Percentiles rank a stretch among this genome's conserved stretches.
Evolutionary conservation across 306 rosid species (phyloP).

Genomic region (Medicago ruthenica): DNA sequence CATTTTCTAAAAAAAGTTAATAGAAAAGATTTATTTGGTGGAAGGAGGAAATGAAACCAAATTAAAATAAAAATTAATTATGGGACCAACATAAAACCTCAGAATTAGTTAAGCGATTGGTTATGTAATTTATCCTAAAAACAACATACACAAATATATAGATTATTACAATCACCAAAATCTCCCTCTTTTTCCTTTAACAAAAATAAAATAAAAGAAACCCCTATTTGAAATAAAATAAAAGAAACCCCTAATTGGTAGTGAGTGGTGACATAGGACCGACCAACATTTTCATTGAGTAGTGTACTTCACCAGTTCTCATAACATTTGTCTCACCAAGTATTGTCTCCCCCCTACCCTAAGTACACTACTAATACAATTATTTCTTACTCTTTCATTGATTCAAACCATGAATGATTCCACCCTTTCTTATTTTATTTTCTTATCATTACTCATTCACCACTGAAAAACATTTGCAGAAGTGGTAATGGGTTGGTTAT

Average conservation of each 20-base stretch:
- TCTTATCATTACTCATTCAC: conserved; percentile 26
- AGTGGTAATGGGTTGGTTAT: conserved; percentile 71
- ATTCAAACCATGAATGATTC: conserved; percentile 28
- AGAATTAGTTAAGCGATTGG: too few species aligned
- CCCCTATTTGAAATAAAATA: too few species aligned
- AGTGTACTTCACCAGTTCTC: background rate
- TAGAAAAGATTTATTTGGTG: too few species aligned
- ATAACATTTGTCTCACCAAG: background rate
- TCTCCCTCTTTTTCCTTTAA: too few species aligned
- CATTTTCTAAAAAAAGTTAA: too few species aligned
- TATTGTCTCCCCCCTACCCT: conserved; percentile 14
- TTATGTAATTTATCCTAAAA: too few species aligned
- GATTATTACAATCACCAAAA: background rate
- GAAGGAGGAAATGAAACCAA: too few species aligned
- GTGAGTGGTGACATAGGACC: conserved; percentile 11
- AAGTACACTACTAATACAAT: background rate
- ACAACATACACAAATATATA: background rate
- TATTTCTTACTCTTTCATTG: conserved; percentile 26
- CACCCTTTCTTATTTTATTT: conserved; percentile 4
- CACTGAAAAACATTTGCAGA: conserved; percentile 63
- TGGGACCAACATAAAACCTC: too few species aligned
- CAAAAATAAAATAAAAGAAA: too few species aligned
- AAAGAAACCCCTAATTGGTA: too few species aligned
- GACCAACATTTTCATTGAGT: conserved; percentile 33
- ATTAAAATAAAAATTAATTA: too few species aligned